Conservation (phyloP, 305 asterid species). For the Withania somnifera region DNA sequence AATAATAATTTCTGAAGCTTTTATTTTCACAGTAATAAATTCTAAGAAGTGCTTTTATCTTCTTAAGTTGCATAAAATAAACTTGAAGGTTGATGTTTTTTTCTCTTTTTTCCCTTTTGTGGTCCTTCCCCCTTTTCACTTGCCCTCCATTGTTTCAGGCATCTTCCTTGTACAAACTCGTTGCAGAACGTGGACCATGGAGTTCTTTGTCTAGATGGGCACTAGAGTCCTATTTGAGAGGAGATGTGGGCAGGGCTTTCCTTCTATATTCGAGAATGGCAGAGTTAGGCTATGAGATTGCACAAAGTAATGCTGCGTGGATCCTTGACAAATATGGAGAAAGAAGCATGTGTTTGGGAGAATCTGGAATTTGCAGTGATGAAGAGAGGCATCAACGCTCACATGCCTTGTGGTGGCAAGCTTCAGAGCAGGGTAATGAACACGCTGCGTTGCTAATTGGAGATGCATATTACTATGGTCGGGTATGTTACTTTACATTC, state of each 20-base stretch:
- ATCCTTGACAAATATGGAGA: slow-evolving; percentile 86
- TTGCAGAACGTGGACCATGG: slow-evolving; percentile 99
- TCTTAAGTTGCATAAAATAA: not conserved
- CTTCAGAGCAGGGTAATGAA: slow-evolving; percentile 98
- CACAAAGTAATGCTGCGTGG: slow-evolving; percentile 99
- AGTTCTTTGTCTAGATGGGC: slow-evolving; percentile 99
- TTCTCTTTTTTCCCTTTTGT: not conserved
- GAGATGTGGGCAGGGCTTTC: slow-evolving; percentile 83
- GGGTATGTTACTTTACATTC: slow-evolving; percentile 41
- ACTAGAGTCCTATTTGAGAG: slow-evolving; percentile 78
- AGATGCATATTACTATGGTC: slow-evolving; percentile 94
- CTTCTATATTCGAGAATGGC: slow-evolving; percentile 86
- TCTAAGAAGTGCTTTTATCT: not conserved
- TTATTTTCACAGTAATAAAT: not conserved
- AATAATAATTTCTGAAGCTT: not conserved
- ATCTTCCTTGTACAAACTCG: slow-evolving; percentile 72
- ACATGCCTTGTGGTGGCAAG: slow-evolving; percentile 85
- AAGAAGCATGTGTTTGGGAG: slow-evolving; percentile 69
- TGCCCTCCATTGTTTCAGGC: slow-evolving; percentile 38
- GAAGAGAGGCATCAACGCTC: slow-evolving; percentile 39
- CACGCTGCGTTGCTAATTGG: slow-evolving; percentile 98
- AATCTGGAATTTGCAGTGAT: slow-evolving; percentile 40
- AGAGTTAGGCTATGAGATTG: slow-evolving; percentile 89
- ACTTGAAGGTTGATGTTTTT: not conserved
- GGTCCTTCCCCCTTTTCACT: not conserved